A percentile compares a stretch with the other conserved stretches of the same genome.
These are phyloP conservation scores for Amanita brunnescens DNA, from an alignment of 768 basidiomycete species.

Conservation along the genomic window DNA sequence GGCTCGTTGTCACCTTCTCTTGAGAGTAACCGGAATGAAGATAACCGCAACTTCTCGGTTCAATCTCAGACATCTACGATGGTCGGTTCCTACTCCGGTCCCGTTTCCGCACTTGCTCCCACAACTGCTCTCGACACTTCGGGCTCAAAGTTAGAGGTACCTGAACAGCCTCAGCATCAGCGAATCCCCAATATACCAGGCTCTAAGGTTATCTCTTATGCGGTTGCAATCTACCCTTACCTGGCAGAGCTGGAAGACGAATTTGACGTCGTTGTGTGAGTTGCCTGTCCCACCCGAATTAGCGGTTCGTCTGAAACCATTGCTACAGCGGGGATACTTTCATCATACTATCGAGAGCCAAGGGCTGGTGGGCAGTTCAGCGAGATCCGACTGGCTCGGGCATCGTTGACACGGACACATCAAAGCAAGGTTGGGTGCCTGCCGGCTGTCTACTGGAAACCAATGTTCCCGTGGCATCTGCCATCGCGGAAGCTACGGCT, in stretches of 20 bases:
- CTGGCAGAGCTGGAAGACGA: slow-evolving; percentile 98
- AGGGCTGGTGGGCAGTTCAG: slow-evolving; percentile 99
- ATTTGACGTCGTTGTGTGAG: slow-evolving; percentile 94
- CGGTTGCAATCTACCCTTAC: slow-evolving; percentile 97
- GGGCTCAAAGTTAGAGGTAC: background rate
- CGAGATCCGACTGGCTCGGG: slow-evolving; percentile 84
- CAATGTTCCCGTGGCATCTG: slow-evolving; percentile 80
- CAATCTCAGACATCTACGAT: slow-evolving; percentile 5
- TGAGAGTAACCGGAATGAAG: slow-evolving; percentile 15
- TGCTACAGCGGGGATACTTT: slow-evolving; percentile 77
- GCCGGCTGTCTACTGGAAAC: slow-evolving; percentile 95
- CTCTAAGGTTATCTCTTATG: slow-evolving; percentile 69
- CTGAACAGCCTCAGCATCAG: slow-evolving; percentile 6
- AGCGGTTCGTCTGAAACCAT: background rate
- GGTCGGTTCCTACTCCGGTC: slow-evolving; percentile 6
- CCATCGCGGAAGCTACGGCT: slow-evolving; percentile 75
- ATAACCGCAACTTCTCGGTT: background rate
- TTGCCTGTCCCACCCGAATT: slow-evolving; percentile 12
- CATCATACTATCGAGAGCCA: slow-evolving; percentile 86
- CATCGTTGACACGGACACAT: slow-evolving; percentile 62
- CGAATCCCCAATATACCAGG: slow-evolving; percentile 15
- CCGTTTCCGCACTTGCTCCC: background rate
- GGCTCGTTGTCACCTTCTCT: slow-evolving; percentile 49
- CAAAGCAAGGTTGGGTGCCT: slow-evolving; percentile 94
- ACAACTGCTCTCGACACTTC: slow-evolving; percentile 1